phyloP scores from a whole-genome alignment of 108 stramenopile genomes.

The Pseudonitzschia delicatissima region DNA sequence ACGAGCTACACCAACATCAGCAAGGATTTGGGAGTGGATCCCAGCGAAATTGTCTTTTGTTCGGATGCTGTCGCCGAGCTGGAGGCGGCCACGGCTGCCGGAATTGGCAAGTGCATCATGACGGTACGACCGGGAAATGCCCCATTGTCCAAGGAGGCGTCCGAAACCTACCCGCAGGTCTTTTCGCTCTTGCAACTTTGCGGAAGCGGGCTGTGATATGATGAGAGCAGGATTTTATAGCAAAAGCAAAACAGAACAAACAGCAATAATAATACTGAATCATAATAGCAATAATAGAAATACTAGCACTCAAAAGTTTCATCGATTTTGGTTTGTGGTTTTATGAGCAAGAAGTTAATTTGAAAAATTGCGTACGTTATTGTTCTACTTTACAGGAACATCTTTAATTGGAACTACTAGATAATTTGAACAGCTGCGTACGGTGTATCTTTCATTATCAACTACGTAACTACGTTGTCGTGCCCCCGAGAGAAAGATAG shows the following conservation, averaged over 20 bases:
- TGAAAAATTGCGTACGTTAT: no score
- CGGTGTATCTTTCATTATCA: no score
- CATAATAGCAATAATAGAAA: background rate
- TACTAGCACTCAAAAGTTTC: background rate
- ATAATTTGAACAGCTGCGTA: no score
- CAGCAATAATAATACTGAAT: background rate
- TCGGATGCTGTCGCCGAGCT: slow-evolving; percentile 86
- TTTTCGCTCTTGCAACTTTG: slow-evolving; percentile 75
- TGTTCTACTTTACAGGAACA: no score
- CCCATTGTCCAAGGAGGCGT: slow-evolving; percentile 39
- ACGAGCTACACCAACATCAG: slow-evolving; percentile 76
- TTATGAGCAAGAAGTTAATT: background rate
- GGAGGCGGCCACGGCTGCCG: slow-evolving; percentile 76
- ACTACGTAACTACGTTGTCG: no score
- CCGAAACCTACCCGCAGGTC: slow-evolving; percentile 51
- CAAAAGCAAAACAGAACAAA: background rate
- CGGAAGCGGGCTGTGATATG: slow-evolving; percentile 37
- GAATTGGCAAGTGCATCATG: slow-evolving; percentile 64
- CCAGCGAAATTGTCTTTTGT: slow-evolving; percentile 78
- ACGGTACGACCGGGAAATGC: slow-evolving; percentile 88
- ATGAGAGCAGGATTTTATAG: no score
- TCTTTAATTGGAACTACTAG: no score
- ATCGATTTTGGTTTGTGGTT: background rate
- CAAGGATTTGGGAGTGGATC: slow-evolving; percentile 52
- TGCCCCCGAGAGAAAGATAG: no score